These are phyloP conservation scores for Tuber microsphaerosporum DNA, from an alignment of 495 filamentous ascomycete genomes.

Conservation along the genomic window DNA sequence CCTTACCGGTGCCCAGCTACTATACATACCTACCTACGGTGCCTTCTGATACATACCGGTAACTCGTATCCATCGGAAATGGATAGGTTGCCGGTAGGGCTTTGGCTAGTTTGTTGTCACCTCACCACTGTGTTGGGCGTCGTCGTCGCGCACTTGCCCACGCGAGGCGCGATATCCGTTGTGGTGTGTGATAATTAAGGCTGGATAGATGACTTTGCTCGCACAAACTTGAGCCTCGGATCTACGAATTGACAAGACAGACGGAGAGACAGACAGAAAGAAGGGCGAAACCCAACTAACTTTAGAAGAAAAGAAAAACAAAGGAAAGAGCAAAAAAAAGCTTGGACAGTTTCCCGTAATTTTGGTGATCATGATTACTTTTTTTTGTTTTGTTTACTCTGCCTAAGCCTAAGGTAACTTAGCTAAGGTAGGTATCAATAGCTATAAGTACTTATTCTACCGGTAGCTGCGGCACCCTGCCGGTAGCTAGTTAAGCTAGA, in stretches of 20 bases:
- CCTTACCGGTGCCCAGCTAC: not conserved
- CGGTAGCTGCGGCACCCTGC: no score
- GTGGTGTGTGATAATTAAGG: not conserved
- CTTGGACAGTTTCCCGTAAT: not conserved
- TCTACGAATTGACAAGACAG: not conserved
- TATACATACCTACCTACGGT: not conserved
- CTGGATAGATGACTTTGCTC: not conserved
- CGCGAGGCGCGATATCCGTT: not conserved
- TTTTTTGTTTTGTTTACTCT: not conserved
- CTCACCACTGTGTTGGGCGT: not conserved
- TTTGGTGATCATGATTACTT: not conserved
- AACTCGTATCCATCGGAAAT: not conserved
- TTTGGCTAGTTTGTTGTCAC: not conserved
- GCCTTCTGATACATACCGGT: not conserved
- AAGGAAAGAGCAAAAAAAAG: not conserved
- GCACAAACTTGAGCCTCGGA: not conserved
- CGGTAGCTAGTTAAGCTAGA: no score
- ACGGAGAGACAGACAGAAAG: not conserved
- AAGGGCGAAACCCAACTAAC: not conserved
- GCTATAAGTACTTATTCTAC: no score
- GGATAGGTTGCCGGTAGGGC: not conserved
- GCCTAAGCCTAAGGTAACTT: not conserved
- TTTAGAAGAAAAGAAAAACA: not conserved
- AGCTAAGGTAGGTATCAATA: no score
- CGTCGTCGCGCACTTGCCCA: not conserved